These are phyloP conservation scores for Blumeriella jaapii DNA, from an alignment of 2,329 filamentous ascomycete species.

Conservation along the genomic window DNA sequence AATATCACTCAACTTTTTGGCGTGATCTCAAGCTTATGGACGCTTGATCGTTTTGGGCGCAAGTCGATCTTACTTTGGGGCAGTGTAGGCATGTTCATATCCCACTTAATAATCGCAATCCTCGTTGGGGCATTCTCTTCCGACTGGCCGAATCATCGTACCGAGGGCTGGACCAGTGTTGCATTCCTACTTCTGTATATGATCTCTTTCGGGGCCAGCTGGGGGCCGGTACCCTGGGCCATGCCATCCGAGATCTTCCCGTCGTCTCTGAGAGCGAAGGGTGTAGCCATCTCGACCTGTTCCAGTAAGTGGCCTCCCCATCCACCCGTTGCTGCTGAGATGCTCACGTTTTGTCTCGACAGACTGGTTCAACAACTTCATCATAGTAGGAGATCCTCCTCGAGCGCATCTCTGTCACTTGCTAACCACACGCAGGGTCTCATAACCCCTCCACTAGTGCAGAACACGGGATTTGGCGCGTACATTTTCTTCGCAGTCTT, in stretches of 20 bases:
- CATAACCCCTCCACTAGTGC: conserved; percentile 33
- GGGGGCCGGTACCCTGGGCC: conserved; percentile 29
- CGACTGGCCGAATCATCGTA: conserved; percentile 28
- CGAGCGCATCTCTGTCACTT: background rate
- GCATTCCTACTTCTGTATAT: conserved; percentile 27
- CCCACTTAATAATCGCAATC: conserved; percentile 43
- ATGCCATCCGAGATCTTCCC: conserved; percentile 31
- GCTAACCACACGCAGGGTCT: conserved; percentile 22
- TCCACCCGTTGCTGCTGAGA: too few species aligned
- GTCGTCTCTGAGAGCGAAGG: conserved; percentile 29
- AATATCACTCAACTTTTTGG: conserved; percentile 56
- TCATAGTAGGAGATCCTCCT: conserved; percentile 27
- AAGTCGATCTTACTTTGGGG: conserved; percentile 50
- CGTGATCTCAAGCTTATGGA: conserved; percentile 53
- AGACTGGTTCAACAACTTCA: conserved; percentile 37
- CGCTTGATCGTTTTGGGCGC: conserved; percentile 52
- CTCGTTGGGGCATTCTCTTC: conserved; percentile 31
- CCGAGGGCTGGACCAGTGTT: conserved; percentile 31
- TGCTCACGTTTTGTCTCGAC: conserved; percentile 27
- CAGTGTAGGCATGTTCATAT: conserved; percentile 54
- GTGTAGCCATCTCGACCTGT: conserved; percentile 28
- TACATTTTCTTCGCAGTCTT: conserved; percentile 46
- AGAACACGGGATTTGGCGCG: conserved; percentile 36
- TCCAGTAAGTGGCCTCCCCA: background rate
- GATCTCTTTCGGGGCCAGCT: conserved; percentile 25